Base-by-base conservation (phyloP, 75 land plant genomes). In the Chamaecyparis obtusa region DNA sequence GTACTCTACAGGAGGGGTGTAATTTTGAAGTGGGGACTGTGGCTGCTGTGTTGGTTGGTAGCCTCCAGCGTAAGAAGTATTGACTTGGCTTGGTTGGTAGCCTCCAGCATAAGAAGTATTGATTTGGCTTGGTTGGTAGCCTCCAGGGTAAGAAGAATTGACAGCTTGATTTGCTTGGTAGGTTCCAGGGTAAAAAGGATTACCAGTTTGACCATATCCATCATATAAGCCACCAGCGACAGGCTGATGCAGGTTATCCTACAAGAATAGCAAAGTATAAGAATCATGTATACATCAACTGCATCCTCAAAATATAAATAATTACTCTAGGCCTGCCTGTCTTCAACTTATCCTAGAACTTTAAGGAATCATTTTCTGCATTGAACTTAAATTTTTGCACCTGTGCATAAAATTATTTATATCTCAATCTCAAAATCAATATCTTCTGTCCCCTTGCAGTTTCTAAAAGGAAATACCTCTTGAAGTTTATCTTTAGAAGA, bases 201-300 rank as follows among this genome's bases (percentile, higher is more conserved):
- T 72, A 39, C 41, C 81, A n/a, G 88, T 75, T 83, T 88, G 91
- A 87, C 89, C 89, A 19, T 75, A 86, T 21, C 87, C 94, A 85
- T 82, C 75, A 84, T 92, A 92, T 3, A 85, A 84, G 87, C 85
- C 86, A 30, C 85, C 86, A 75, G 93, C 36, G 35, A 85, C 49
- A 46, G 67, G 75, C 43, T 35, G 88, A 17, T 76, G 86, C 48
- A 69, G 41, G 19, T 90, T 83, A 16, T 90, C 94, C 94, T 93
- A 86, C 57, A 79, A 46, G 76, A 74, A 67, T 32, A n/a, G 33
- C 16, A 32, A 44, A 32, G 36, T 74, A 33, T 74, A 32, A 24
- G 69, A 64, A 24, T 24, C 30, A 64, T 24, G 69, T 24, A 64
- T 64, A 5, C 6, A 24, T 19, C 19, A 57, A 24, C 19, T 27